Evolutionary conservation across 23 red algal species (phyloP).

Genomic region (Chondrus crispus): DNA sequence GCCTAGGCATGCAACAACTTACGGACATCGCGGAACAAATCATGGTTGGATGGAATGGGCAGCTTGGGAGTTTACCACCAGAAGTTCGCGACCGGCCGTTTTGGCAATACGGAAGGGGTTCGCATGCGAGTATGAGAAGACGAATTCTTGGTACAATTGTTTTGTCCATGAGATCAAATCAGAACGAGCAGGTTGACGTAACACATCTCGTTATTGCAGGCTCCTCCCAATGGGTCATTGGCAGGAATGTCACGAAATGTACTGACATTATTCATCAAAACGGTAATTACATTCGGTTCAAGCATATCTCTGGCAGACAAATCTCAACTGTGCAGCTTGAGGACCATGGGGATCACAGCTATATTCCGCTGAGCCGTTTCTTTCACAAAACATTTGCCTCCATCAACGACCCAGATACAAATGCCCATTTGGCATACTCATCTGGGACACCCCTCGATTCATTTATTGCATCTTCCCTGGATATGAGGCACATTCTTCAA

Average conservation of each 20-base stretch:
- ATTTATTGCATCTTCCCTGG: background rate
- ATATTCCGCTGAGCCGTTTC: background rate
- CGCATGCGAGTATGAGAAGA: background rate
- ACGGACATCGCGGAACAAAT: background rate
- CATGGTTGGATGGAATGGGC: background rate
- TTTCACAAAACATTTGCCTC: background rate
- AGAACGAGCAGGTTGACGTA: background rate
- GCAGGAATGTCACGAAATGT: background rate
- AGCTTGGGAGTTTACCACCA: background rate
- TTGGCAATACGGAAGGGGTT: slow-evolving; percentile 18
- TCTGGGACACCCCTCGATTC: background rate
- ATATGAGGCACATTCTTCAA: background rate
- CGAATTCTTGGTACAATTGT: slow-evolving; percentile 2
- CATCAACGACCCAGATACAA: background rate
- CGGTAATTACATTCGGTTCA: background rate
- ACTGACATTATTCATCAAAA: background rate
- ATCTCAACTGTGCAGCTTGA: background rate
- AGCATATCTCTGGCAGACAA: background rate
- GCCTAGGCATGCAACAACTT: background rate
- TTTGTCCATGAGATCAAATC: background rate
- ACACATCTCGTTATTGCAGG: slow-evolving; percentile 5
- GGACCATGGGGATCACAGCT: background rate
- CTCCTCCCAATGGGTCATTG: background rate
- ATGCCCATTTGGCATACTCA: background rate
- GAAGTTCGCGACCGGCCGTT: background rate